Percentiles rank a stretch among this genome's conserved stretches.
Evolutionary conservation across 495 filamentous ascomycete species (phyloP).

Genomic region (Aspergillus coremiiformis): DNA sequence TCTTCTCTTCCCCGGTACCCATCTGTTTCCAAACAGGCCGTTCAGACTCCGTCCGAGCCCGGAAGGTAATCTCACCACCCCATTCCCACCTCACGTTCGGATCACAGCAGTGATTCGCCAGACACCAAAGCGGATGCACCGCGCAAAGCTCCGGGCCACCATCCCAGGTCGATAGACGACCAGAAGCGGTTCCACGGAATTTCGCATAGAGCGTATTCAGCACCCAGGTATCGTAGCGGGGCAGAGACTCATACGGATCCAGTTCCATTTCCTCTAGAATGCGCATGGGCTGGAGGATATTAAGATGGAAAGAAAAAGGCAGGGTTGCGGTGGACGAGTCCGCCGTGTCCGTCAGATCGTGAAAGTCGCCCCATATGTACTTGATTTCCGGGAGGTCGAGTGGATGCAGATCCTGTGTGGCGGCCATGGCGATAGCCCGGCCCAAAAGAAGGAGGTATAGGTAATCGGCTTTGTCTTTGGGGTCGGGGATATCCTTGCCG

Average conservation of each 20-base stretch:
- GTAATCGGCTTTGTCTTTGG: slow-evolving; percentile 62
- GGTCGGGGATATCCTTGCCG: slow-evolving; percentile 64
- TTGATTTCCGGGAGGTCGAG: slow-evolving; percentile 77
- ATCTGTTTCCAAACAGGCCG: slow-evolving; percentile 40
- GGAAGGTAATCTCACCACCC: slow-evolving; percentile 74
- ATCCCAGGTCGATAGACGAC: slow-evolving; percentile 62
- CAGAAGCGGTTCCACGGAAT: slow-evolving; percentile 86
- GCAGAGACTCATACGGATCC: slow-evolving; percentile 64
- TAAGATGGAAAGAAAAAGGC: slow-evolving; percentile 82
- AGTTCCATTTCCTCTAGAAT: slow-evolving; percentile 87
- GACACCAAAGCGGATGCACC: slow-evolving; percentile 66
- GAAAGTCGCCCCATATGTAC: slow-evolving; percentile 91
- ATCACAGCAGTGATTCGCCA: slow-evolving; percentile 90
- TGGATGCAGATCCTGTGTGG: slow-evolving; percentile 74
- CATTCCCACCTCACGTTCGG: slow-evolving; percentile 95
- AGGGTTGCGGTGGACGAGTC: slow-evolving; percentile 35
- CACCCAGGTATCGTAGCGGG: slow-evolving; percentile 77
- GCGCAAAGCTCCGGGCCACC: slow-evolving; percentile 74
- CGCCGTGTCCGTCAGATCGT: slow-evolving; percentile 19
- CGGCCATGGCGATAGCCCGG: slow-evolving; percentile 77
- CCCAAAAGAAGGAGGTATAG: slow-evolving; percentile 74
- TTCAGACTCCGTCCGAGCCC: slow-evolving; percentile 35
- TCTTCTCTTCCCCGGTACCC: slow-evolving; percentile 5
- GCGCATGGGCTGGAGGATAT: slow-evolving; percentile 75
- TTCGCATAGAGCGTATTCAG: slow-evolving; percentile 90